phyloP scores from a whole-genome alignment of 495 filamentous ascomycete genomes.

The Aspergillus indologenus region DNA sequence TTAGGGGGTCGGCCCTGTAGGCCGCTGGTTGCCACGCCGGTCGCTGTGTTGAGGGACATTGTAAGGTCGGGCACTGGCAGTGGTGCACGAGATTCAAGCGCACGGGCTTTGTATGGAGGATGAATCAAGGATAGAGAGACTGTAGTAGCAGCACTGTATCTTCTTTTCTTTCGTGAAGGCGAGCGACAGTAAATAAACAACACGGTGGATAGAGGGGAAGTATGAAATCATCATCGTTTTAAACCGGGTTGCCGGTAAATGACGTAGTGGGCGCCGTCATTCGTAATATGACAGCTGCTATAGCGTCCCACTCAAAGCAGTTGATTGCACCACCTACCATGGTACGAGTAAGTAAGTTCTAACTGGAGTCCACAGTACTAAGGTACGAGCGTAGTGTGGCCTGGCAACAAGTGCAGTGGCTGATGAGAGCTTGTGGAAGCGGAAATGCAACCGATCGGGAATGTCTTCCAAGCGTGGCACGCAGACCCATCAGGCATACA shows the following conservation, averaged over 20 bases:
- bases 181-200: neutral
- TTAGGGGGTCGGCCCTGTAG: constrained; percentile 22
- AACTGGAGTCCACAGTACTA: neutral
- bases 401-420: neutral
- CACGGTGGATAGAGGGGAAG: neutral
- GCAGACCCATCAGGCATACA: neutral
- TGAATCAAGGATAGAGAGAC: neutral
- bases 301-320: neutral
- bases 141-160: neutral
- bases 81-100: neutral
- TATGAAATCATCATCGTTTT: neutral
- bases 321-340: neutral
- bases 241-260: neutral
- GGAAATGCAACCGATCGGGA: neutral
- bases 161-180: neutral
- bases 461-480: neutral
- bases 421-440: neutral
- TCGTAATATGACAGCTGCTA: neutral
- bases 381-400: neutral
- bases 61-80: neutral
- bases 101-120: neutral
- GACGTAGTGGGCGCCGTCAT: neutral
- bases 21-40: constrained; percentile 21
- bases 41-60: constrained; percentile 29
- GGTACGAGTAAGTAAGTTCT: neutral